Evolutionary conservation across 768 basidiomycete genomes (phyloP).

Genomic region (Amanita jacksonii): DNA sequence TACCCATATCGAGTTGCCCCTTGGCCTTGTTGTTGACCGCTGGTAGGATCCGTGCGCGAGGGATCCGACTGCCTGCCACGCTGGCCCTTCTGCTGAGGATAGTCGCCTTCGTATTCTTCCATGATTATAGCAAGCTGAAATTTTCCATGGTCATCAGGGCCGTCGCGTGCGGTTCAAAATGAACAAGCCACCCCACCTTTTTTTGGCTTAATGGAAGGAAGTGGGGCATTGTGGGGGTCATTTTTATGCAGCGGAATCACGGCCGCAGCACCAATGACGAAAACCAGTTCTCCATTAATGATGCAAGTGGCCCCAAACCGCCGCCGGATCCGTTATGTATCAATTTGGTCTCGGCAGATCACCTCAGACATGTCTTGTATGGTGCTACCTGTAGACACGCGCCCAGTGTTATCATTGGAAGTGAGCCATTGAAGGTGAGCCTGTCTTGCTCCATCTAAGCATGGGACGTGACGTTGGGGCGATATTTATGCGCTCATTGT

Average conservation of each 20-base stretch:
- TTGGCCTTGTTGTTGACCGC: conserved; percentile 1
- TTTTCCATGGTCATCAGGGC: no score
- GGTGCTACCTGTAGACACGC: no score
- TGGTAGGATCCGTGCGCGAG: not conserved
- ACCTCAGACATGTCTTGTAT: no score
- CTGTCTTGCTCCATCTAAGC: conserved; percentile 15
- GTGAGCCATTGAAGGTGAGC: no score
- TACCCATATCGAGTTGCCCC: not conserved
- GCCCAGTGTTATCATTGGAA: no score
- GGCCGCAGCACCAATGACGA: conserved; percentile 1
- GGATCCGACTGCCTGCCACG: not conserved
- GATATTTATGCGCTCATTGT: conserved; percentile 27
- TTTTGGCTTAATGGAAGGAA: no score
- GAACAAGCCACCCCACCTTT: no score
- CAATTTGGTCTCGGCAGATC: no score
- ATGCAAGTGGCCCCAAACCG: no score
- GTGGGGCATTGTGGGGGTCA: not conserved
- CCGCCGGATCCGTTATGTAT: no score
- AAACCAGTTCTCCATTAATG: conserved; percentile 2
- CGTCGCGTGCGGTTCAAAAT: no score
- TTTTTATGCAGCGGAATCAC: not conserved
- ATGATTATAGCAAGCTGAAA: not conserved
- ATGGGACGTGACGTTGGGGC: conserved; percentile 19
- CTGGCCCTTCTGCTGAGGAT: not conserved
- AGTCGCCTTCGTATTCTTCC: not conserved